These are phyloP conservation scores for Ceratocystis smalleyi DNA, from an alignment of 2,329 filamentous ascomycete species.

Conservation along the genomic window DNA sequence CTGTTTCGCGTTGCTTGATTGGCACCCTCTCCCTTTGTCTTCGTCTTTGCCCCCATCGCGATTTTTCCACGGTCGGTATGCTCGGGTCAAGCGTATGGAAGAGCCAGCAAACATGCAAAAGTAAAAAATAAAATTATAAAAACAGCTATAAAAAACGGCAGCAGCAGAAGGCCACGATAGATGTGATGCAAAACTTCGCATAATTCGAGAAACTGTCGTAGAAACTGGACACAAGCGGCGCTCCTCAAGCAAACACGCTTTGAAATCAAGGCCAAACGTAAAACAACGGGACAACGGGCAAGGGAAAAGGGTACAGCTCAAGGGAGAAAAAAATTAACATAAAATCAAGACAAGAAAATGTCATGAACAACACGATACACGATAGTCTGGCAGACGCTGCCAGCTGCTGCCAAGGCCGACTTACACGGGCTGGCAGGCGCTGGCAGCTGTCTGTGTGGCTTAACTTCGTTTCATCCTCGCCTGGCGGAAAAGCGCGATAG, in stretches of 20 bases:
- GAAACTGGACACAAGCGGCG: background rate
- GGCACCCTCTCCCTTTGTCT: background rate
- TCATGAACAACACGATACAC: background rate
- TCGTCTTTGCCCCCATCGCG: too few relatives aligned
- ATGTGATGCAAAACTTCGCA: background rate
- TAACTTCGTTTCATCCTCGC: background rate
- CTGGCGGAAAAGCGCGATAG: background rate
- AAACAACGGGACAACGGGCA: background rate
- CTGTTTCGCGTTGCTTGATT: background rate
- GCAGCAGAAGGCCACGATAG: background rate
- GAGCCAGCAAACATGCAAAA: background rate
- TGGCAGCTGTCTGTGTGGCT: background rate
- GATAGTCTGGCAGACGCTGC: background rate
- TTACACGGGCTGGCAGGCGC: background rate
- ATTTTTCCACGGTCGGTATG: background rate
- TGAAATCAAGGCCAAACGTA: background rate
- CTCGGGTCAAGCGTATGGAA: background rate
- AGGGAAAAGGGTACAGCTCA: background rate
- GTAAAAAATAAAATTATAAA: too few relatives aligned
- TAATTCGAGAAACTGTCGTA: background rate
- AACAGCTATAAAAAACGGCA: background rate
- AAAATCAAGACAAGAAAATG: background rate
- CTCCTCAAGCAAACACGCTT: background rate
- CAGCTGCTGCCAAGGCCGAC: background rate
- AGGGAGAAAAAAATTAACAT: background rate